Evolutionary conservation across 2,329 filamentous ascomycete species (phyloP).

Genomic region (Pestalotiopsis sp.): DNA sequence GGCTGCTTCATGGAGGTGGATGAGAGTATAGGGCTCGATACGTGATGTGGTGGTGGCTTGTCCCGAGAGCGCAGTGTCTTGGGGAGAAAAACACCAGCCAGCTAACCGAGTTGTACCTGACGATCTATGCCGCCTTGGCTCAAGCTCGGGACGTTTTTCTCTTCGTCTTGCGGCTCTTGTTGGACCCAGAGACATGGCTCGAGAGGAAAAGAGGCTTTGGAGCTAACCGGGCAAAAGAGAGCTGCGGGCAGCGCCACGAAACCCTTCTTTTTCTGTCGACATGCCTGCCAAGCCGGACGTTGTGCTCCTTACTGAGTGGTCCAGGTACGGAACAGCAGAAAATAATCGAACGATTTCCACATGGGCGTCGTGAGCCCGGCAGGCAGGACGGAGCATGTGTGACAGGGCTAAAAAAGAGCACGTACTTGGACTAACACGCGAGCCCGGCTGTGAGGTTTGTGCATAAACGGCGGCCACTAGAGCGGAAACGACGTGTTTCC

Average conservation of each 20-base stretch:
- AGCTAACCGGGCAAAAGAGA: not conserved
- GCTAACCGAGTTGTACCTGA: not conserved
- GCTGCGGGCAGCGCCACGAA: not conserved
- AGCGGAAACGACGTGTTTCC: not conserved
- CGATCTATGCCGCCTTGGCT: conserved; percentile 4
- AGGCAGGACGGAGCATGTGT: not conserved
- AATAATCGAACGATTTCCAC: not conserved
- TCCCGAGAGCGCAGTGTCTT: not conserved
- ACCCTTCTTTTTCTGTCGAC: not conserved
- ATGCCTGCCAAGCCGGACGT: not conserved
- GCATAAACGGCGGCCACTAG: not conserved
- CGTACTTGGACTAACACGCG: not conserved
- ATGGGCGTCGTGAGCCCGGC: not conserved
- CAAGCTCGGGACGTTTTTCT: not conserved
- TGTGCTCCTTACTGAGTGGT: conserved; percentile 1
- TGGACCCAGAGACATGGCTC: not conserved
- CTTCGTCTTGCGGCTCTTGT: conserved; percentile 1
- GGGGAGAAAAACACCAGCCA: not conserved
- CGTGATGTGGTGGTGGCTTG: not conserved
- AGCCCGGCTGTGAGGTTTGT: not conserved
- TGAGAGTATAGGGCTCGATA: not conserved
- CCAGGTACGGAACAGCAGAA: not conserved
- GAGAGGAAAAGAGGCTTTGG: not conserved
- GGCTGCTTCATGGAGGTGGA: not conserved
- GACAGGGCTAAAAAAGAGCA: not conserved